These are phyloP conservation scores for Fomitopsis serialis DNA, from an alignment of 768 basidiomycete genomes.

Conservation along the genomic window DNA sequence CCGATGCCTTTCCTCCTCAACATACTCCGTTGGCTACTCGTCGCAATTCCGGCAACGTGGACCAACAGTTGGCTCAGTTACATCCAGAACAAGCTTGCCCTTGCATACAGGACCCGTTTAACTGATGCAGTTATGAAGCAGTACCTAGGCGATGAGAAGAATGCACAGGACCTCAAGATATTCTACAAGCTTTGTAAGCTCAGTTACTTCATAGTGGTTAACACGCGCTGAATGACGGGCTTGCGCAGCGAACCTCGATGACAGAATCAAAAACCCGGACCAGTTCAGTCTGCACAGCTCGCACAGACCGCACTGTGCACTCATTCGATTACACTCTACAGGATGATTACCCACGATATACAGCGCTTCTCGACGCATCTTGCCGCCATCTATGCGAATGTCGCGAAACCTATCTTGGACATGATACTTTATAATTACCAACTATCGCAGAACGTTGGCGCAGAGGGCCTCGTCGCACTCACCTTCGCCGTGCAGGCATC, in stretches of 20 bases:
- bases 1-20: slow-evolving; percentile 75
- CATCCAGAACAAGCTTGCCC: slow-evolving; percentile 87
- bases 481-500: slow-evolving; percentile 82
- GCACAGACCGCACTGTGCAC: slow-evolving; percentile 1
- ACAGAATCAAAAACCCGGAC: slow-evolving; percentile 93
- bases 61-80: slow-evolving; percentile 91
- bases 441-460: slow-evolving; percentile 88
- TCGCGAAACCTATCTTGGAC: slow-evolving; percentile 91
- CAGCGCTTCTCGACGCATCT: slow-evolving; percentile 87
- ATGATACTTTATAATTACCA: slow-evolving; percentile 96
- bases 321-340: slow-evolving; percentile 28
- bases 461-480: slow-evolving; percentile 81
- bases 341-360: slow-evolving; percentile 95
- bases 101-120: slow-evolving; percentile 82
- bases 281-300: slow-evolving; percentile 45
- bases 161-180: slow-evolving; percentile 67
- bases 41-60: slow-evolving; percentile 92
- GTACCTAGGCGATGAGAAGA: slow-evolving; percentile 74
- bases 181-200: slow-evolving; percentile 88
- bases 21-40: slow-evolving; percentile 83
- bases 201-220: background rate
- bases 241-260: slow-evolving; percentile 79
- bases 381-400: slow-evolving; percentile 89
- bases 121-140: slow-evolving; percentile 78
- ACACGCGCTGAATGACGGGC: background rate